phyloP scores from a whole-genome alignment of 257 asterid genomes.

The Solanum habrochaites region DNA sequence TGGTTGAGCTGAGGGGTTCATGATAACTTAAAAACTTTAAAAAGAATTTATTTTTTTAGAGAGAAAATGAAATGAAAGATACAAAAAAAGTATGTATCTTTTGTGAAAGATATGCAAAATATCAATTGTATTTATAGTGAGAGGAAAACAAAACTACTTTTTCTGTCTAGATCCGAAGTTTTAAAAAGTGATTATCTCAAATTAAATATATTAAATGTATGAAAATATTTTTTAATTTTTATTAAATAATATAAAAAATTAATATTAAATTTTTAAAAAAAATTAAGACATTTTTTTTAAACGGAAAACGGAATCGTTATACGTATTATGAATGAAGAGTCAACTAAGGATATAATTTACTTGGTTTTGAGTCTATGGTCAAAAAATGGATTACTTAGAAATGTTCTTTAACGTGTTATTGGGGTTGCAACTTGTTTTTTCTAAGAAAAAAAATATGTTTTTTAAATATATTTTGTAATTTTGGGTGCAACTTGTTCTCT shows the following conservation, averaged over 20 bases:
- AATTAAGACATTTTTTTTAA: neutral
- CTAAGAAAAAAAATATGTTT: too few relatives aligned
- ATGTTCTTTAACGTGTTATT: neutral
- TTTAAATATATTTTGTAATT: neutral
- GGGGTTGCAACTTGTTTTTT: neutral
- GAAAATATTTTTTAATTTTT: neutral
- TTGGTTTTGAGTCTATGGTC: neutral
- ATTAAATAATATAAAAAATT: neutral
- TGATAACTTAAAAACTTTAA: neutral
- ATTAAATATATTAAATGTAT: neutral
- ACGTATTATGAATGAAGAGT: neutral
- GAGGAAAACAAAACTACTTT: neutral
- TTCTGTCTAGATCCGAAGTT: neutral
- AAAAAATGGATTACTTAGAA: neutral
- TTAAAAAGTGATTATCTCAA: neutral
- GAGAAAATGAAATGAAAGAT: neutral
- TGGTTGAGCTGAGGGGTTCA: neutral
- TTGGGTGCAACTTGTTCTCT: neutral
- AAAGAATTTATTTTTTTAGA: neutral
- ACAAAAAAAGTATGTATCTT: neutral
- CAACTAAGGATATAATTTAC: neutral
- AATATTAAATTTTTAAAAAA: fast-evolving
- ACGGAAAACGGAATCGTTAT: fast-evolving
- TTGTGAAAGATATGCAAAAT: neutral
- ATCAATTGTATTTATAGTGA: neutral